Conservation (phyloP, 352 stramenopile species). For the Phytophthora colocasiae region DNA sequence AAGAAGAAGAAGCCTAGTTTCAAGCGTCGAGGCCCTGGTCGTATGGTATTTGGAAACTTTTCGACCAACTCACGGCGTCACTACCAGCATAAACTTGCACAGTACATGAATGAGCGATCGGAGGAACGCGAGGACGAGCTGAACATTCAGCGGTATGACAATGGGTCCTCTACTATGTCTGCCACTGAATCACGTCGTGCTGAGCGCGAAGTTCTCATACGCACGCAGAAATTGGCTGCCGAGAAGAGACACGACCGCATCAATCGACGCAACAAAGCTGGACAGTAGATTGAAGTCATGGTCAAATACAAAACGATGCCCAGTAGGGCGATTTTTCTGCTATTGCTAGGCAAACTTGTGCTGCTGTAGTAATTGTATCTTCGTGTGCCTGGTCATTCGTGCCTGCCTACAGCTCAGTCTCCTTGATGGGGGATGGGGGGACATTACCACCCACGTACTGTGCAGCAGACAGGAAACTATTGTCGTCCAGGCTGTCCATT, state of each 20-base stretch:
- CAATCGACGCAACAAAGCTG: conserved; percentile 70
- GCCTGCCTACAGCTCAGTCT: conserved; percentile 72
- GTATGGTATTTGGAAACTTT: conserved; percentile 80
- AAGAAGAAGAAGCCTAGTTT: conserved; percentile 28
- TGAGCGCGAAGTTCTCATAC: conserved; percentile 69
- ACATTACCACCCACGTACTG: conserved; percentile 38
- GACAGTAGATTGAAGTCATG: conserved; percentile 29
- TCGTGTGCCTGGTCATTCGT: conserved; percentile 3
- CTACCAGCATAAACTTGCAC: conserved; percentile 79
- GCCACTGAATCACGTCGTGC: conserved; percentile 61
- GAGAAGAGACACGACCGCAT: conserved; percentile 86
- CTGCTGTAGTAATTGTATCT: conserved; percentile 26
- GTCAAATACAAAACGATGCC: conserved; percentile 25
- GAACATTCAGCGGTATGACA: conserved; percentile 58
- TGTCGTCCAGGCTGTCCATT: conserved; percentile 68
- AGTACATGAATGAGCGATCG: conserved; percentile 76
- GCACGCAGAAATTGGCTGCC: conserved; percentile 67
- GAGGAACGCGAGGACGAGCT: conserved; percentile 76
- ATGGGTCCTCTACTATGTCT: conserved; percentile 31
- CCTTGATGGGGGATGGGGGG: conserved; percentile 52
- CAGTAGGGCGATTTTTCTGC: conserved; percentile 15
- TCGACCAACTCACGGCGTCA: conserved; percentile 65
- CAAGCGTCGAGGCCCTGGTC: conserved; percentile 55
- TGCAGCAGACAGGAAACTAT: conserved; percentile 55
- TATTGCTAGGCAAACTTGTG: conserved; percentile 4